Evolutionary conservation across 495 filamentous ascomycete species (phyloP).

Genomic region (Aspergillus diversus): DNA sequence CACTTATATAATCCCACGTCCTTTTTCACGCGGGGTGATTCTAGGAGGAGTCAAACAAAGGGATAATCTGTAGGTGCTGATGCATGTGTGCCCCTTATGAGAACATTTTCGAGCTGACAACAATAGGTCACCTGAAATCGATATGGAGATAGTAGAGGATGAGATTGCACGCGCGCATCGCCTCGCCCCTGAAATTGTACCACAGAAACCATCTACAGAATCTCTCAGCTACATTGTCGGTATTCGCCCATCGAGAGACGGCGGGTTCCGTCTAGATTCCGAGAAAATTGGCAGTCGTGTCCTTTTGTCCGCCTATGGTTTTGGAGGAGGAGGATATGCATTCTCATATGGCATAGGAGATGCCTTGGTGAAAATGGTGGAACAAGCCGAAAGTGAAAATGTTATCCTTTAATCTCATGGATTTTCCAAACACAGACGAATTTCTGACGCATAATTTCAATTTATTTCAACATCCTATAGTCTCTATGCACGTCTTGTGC

Average conservation of each 20-base stretch:
- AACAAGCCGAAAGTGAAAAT: conserved; percentile 37
- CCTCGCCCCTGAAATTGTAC: conserved; percentile 46
- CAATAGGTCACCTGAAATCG: conserved; percentile 38
- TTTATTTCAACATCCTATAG: too few relatives aligned
- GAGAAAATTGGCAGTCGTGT: conserved; percentile 31
- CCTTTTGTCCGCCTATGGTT: conserved; percentile 47
- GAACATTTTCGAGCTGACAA: not conserved
- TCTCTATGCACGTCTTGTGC: too few relatives aligned
- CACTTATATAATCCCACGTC: conserved; percentile 55
- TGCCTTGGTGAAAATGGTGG: conserved; percentile 45
- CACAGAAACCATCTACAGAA: conserved; percentile 35
- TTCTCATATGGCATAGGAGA: conserved; percentile 49
- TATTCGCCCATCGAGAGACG: conserved; percentile 43
- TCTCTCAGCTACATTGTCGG: conserved; percentile 44
- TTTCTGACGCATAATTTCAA: too few relatives aligned
- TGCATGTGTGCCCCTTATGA: not conserved
- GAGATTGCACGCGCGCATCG: conserved; percentile 47
- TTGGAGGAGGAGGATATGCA: conserved; percentile 49
- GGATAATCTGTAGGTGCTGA: conserved; percentile 39
- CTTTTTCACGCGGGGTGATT: conserved; percentile 45
- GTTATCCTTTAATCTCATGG: conserved; percentile 31
- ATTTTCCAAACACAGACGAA: too few relatives aligned
- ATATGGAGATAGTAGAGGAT: conserved; percentile 44
- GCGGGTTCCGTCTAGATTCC: conserved; percentile 46
- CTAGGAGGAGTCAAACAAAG: conserved; percentile 52